Evolutionary conservation across 805 yeast genomes (phyloP), one percentile per base, ranked within the genome.

Genomic region (Wickerhamiella siamensis): DNA sequence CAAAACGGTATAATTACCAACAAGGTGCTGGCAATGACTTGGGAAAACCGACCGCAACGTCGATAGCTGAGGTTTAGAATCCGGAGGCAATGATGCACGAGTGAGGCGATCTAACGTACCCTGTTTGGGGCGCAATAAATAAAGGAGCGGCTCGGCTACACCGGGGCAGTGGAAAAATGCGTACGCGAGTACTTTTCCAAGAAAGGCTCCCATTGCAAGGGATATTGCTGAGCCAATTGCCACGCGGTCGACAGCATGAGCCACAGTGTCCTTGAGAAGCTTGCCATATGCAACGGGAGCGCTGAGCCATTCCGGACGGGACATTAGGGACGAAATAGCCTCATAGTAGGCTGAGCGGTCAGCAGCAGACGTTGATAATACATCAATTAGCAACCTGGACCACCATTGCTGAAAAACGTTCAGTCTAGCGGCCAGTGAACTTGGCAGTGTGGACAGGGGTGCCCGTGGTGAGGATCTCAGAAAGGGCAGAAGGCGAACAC

Each of bases 161-260:
- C 70, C 65, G 0, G 77, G 75, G 3, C 77, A 58, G 46, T 66
- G 61, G 54, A 71, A 70, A 47, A 69, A 80, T 3, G 75, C 62
- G 52, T 75, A 73, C 1, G 86, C 86, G 55, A 80, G 70, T 3
- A 76, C 69, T 51, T 80, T 79, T 4, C 88, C 88, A 10, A 75
- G 63, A 49, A 79, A 78, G 3, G 84, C 83, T 18, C 74, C 65
- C 17, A 71, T 58, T 4, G 79, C 65, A n/a, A 75, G 57, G 0
- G 82, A 66, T 9, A 76, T 61, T 19, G 64, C 64, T 47, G 76
- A 76, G 43, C 38, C 38, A 16, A 67, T 51, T 38, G 66, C 60
- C 43, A 76, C 59, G 48, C 70, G 68, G 39, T 61, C 55, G 10
- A 79, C 64, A 41, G 74, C 65, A 49, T 65, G 70, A 38, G 69